Base-by-base conservation (phyloP, 768 basidiomycete species). In the Podaxis mareebaensis region DNA sequence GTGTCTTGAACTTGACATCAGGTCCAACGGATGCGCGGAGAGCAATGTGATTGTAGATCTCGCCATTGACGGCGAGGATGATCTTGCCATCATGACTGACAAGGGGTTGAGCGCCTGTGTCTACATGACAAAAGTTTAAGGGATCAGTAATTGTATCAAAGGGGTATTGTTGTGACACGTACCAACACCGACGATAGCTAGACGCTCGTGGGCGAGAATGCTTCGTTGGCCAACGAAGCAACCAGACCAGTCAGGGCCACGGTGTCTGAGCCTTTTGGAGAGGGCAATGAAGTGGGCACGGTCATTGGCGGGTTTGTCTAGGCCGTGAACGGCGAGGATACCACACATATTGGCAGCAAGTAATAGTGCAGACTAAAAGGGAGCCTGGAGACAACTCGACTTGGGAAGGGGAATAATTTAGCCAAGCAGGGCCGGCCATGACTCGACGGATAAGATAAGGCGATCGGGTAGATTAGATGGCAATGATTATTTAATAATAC, bases 121-220 rank as follows among this genome's bases (percentile, higher is more conserved):
- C 96, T 99, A 53, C 0, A 51, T 48, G 26, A 36, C 24, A 51
- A 39, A 64, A 63, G 17, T 64, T 64, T 58, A 28, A 65, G 36
- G 15, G 33, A 38, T 20, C 15, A 26, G 20, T 15, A 7, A 24
- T 30, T 26, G 36, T 1, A 36, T 17, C 38, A 42, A 36, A 53
- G 53, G 38, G 46, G 61, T 22, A 54, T 64, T 10, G 52, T 13
- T 7, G 33, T 39, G 26, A 26, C 28, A 80, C 87, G 75, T 64
- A 96, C 96, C 96, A 67, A 99, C 94, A 70, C 97, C 97, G 62
- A 99, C 97, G 75, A 99, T 92, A 42, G 97, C 97, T 59, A 99
- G 85, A 60, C 97, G 90, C 74, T 99, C 97, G 69, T 99, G 97
- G 38, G 92, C 92, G 66, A 99, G 86, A 63, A 97, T 85, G 46